Conservation (phyloP, 2,329 filamentous ascomycete species). For the Daldinia sp. region DNA sequence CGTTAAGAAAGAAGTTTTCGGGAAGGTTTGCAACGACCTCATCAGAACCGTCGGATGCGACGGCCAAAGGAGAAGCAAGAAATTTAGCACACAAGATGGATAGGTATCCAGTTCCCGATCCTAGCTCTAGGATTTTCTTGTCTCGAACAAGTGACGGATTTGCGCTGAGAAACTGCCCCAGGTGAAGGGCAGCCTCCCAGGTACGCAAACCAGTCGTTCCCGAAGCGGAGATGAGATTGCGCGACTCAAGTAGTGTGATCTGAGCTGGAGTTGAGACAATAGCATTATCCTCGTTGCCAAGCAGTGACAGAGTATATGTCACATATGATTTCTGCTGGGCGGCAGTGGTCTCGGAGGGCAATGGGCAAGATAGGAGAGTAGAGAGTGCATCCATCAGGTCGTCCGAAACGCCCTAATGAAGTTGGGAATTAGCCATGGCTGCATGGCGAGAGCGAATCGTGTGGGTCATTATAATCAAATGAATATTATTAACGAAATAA, state of each 20-base stretch:
- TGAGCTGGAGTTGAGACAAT: conserved; percentile 24
- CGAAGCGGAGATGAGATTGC: conserved; percentile 71
- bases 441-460: conserved; percentile 13
- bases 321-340: conserved; percentile 79
- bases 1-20: conserved; percentile 74
- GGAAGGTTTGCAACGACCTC: conserved; percentile 73
- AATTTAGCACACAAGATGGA: conserved; percentile 77
- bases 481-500: too few relatives aligned
- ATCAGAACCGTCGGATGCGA: conserved; percentile 78
- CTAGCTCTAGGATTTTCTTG: conserved; percentile 74
- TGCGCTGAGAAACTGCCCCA: conserved; percentile 72
- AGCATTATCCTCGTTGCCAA: conserved; percentile 29
- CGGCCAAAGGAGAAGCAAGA: conserved; percentile 65
- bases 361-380: conserved; percentile 67
- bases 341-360: conserved; percentile 69
- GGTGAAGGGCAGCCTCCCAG: conserved; percentile 81
- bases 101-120: conserved; percentile 78
- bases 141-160: conserved; percentile 55
- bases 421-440: conserved; percentile 37
- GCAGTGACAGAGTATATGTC: conserved; percentile 67
- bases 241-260: conserved; percentile 74
- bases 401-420: conserved; percentile 79
- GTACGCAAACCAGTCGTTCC: conserved; percentile 81
- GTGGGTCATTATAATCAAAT: neutral
- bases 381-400: conserved; percentile 76